Percentiles rank a stretch among this genome's conserved stretches.
Conservation (phyloP, 2,329 filamentous ascomycete species). For the Dactylellina cionopaga region DNA sequence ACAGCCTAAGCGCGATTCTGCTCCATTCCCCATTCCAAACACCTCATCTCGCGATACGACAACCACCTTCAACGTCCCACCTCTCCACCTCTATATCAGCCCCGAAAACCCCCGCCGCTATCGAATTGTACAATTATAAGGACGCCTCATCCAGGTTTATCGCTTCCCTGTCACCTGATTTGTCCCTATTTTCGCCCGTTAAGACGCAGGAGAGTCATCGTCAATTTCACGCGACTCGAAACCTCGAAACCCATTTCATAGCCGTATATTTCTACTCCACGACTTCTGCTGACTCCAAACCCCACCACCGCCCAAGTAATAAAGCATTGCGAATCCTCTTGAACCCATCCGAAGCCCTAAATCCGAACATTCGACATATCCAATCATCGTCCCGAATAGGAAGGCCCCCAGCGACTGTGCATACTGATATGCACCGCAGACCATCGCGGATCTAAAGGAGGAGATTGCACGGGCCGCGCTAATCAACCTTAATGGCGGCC, state of each 20-base stretch:
- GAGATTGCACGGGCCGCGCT: constrained; percentile 49
- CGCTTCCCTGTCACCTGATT: neutral
- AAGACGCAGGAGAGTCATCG: neutral
- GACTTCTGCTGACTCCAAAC: neutral
- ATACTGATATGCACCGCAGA: constrained; percentile 49
- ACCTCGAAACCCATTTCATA: constrained; percentile 4
- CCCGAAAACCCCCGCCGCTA: neutral
- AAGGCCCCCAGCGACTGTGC: neutral
- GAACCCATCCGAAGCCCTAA: neutral
- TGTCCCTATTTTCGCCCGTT: neutral
- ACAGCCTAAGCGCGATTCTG: constrained; percentile 51
- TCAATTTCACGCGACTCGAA: constrained; percentile 47
- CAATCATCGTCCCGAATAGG: neutral
- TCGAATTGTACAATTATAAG: neutral
- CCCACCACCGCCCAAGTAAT: neutral
- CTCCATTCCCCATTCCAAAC: constrained; percentile 51
- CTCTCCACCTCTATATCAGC: neutral
- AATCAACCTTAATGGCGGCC: constrained; percentile 49
- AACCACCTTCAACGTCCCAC: constrained; percentile 24
- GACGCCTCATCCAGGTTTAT: neutral
- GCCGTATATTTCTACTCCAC: neutral
- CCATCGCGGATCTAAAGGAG: constrained; percentile 47
- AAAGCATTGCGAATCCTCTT: too few species aligned
- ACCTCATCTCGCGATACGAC: constrained; percentile 47
- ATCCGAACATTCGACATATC: neutral